Base-by-base conservation (phyloP, 441 rosid genomes). In the Pelargonium myrrhifolium region DNA sequence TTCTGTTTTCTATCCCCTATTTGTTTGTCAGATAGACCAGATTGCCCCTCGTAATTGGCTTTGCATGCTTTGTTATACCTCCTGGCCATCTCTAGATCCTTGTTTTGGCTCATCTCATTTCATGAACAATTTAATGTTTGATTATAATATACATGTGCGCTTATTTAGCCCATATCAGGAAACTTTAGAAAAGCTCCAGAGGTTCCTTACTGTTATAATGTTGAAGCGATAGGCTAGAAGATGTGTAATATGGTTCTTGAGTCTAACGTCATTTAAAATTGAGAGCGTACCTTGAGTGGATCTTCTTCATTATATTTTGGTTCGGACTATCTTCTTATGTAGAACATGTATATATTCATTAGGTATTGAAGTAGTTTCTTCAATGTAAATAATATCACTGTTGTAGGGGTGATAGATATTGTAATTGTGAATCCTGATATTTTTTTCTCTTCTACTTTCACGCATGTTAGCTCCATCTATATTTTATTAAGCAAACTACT, bases 401-500 rank as follows among this genome's bases (percentile, higher is more conserved):
- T 5, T 47, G 17, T 47, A 45, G 51, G 51, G 15, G 51, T 45
- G 51, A 45, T 8, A 45, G 14, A 45, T 45, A 9, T 10, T 45
- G n/a, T 47, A 6, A 47, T 47, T 47, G 55, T 47, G 55, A 4
- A 47, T 47, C 55, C 40, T 37, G 8, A 47, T 47, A 14, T 11
- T 0, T 3, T n/a, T 51, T 4, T n/a, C 58, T 51, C 58, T 15
- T 51, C 21, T 20, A 17, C 47, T 26, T 12, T 12, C 53, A 7
- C 15, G 60, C 64, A 1, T 14, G 17, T 56, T 47, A 47, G 55
- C 55, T 47, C 21, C 58, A 39, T 64, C 68, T 61, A 35, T 71
- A 72, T 73, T 65, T 51, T 66, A 10, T 71, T 72, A 49, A 68
- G 66, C 78, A 74, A 65, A 68, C 31, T 68, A 78, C 86, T 91